Evolutionary conservation across 177 flowering plant species (phyloP).

Genomic region (Vitis hybrid): DNA sequence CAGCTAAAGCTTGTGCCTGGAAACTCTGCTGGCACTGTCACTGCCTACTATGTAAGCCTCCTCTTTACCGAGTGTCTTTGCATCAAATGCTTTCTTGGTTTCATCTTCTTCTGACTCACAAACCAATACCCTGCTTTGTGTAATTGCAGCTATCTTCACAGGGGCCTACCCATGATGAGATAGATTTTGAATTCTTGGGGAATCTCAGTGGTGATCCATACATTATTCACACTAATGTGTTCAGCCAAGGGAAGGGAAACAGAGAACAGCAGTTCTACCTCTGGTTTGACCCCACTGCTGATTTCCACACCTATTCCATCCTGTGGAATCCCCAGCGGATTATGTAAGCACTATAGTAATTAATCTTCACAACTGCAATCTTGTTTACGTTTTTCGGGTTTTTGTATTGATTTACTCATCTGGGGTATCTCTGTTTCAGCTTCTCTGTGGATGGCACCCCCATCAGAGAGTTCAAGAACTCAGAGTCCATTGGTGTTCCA

Average conservation of each 20-base stretch:
- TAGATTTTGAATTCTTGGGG: constrained; percentile 59
- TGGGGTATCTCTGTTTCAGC: constrained; percentile 19
- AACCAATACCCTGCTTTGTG: not conserved
- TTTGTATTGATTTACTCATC: not conserved
- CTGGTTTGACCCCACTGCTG: constrained; percentile 61
- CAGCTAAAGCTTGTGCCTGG: constrained; percentile 51
- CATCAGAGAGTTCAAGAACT: constrained; percentile 52
- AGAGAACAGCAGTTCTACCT: constrained; percentile 55
- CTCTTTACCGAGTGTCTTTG: not conserved
- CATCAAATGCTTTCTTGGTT: not conserved
- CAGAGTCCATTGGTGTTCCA: constrained; percentile 34
- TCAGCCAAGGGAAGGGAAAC: constrained; percentile 50
- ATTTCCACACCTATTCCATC: constrained; percentile 55
- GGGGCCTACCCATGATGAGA: constrained; percentile 47
- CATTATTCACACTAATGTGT: constrained; percentile 52
- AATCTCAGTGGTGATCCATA: constrained; percentile 61
- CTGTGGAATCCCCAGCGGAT: constrained; percentile 54
- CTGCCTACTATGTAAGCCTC: constrained; percentile 29
- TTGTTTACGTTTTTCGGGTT: not conserved
- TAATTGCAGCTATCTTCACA: constrained; percentile 35
- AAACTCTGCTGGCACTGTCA: constrained; percentile 56
- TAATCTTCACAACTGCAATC: not conserved
- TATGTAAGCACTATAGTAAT: constrained; percentile 13
- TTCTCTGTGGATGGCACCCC: constrained; percentile 47
- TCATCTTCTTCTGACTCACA: not conserved